Base-by-base conservation (phyloP, 768 basidiomycete genomes). In the Mycena rosella region DNA sequence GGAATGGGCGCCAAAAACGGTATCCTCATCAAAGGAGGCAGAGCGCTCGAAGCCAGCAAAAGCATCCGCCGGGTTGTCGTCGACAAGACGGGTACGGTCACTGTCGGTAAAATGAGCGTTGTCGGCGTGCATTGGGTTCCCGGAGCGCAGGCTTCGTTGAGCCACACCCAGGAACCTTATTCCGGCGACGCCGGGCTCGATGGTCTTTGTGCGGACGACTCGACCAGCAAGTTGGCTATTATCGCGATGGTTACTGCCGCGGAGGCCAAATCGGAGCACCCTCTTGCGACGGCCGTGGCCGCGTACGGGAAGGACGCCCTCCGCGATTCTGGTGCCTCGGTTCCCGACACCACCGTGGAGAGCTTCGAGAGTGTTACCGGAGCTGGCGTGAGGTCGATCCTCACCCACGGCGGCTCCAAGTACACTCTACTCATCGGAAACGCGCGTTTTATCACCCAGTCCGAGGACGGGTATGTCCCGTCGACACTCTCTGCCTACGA, bases 51-150 rank as follows among this genome's bases (percentile, higher is more conserved):
- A 76, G 96, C 95, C 4, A 96, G 95, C 78, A 90, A 88, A 71
- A 84, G 85, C 57, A 89, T 99, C 74, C 89, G 90, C 76, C 85
- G 89, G 17, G 89, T 99, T 69, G 88, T 98, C 0, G 77, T 99
- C 54, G 98, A 99, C 86, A 99, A 99, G 85, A 99, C 98, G 0
- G 98, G 98, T 14, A 99, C 98, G 0, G 89, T 99, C 14, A 99
- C 98, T 0, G 86, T 95, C 52, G 98, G 98, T n/a, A 98, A 95
- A 80, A 86, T 98, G 74, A 89, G 83, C 34, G 93, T 99, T 56
- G 86, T 87, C 3, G 91, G 88, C 0, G 80, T 94, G 60, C 85
- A 84, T 47, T 99, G 97, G 98, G 90, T 86, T 14, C 83, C 87
- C 20, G 66, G 66, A 68, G 44, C 69, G 29, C 36, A 72, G 47